Conservation (phyloP, 192 early-diverging fungal genomes). For the Dispira simplex region DNA sequence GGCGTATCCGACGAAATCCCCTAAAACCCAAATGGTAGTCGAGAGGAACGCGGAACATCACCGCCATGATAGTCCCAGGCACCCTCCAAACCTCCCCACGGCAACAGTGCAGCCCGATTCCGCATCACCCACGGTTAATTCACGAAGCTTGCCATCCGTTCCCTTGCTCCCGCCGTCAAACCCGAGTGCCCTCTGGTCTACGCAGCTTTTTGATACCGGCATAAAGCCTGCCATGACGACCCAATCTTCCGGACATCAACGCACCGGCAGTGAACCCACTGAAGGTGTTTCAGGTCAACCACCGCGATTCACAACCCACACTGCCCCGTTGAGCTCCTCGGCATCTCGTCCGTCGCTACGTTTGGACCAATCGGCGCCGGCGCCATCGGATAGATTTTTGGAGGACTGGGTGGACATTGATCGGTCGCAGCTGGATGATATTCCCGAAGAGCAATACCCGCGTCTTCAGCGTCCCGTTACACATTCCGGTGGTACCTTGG, state of each 20-base stretch:
- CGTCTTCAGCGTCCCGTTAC: background rate
- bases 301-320: background rate
- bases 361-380: background rate
- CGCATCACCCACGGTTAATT: too few species aligned
- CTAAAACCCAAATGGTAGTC: background rate
- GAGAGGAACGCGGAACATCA: background rate
- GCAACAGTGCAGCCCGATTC: background rate
- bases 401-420: conserved; percentile 5
- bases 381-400: background rate
- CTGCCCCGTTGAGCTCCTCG: background rate
- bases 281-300: background rate
- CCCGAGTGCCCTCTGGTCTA: too few species aligned
- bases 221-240: background rate
- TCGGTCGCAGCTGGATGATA: background rate
- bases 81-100: background rate
- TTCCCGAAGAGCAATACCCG: background rate
- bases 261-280: background rate
- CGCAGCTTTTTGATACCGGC: too few species aligned
- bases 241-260: background rate
- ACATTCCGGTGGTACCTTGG: background rate
- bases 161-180: too few species aligned
- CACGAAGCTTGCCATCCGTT: too few species aligned
- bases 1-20: background rate
- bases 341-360: background rate
- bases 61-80: background rate